These are phyloP conservation scores for Solanum aculeatissimum DNA, from an alignment of 305 asterid genomes.

Conservation along the genomic window DNA sequence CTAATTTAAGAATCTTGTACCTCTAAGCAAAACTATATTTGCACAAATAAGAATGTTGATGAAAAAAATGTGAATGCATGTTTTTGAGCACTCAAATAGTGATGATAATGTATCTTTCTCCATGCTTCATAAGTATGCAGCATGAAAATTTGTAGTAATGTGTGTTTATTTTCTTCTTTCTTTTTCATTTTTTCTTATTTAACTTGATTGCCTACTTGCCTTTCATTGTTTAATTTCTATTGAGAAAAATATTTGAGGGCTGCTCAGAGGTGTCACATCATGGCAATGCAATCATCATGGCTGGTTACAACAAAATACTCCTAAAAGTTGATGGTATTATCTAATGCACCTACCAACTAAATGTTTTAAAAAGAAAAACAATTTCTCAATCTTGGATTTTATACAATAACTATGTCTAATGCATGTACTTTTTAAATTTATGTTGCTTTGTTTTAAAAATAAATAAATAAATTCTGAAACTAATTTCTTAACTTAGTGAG, in stretches of 20 bases:
- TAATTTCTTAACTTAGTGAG: neutral
- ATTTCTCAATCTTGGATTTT: neutral
- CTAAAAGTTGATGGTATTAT: neutral
- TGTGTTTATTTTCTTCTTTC: neutral
- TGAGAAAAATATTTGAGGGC: neutral
- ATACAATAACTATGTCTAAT: neutral
- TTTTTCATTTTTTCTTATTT: neutral
- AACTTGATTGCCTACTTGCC: neutral
- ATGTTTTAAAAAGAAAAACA: neutral
- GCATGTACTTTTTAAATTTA: neutral
- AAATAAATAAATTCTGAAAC: neutral
- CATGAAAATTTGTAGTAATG: neutral
- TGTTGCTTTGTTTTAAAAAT: neutral
- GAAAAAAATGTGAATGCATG: neutral
- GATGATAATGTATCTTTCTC: neutral
- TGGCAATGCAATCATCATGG: neutral
- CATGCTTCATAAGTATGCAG: neutral
- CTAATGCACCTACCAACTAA: neutral
- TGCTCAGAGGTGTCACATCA: neutral
- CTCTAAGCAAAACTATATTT: neutral
- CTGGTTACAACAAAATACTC: neutral
- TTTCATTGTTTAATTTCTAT: neutral
- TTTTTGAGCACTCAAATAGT: neutral
- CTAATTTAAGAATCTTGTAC: neutral
- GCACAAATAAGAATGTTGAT: neutral